These are phyloP conservation scores for Myxozyma udenii DNA, from an alignment of 805 yeast genomes.

Conservation along the genomic window DNA sequence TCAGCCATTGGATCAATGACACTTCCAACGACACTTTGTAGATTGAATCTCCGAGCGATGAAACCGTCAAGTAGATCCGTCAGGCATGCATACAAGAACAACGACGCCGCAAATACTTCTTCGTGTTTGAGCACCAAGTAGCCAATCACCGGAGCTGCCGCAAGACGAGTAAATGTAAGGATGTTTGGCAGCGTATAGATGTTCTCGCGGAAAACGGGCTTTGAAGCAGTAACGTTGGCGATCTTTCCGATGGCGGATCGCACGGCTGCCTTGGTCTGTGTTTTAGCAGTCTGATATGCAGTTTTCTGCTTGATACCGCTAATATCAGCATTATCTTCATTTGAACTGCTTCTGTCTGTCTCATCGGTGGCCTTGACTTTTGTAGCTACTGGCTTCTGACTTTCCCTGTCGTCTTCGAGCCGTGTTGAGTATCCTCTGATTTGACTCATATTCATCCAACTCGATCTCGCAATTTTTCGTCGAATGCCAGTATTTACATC, in stretches of 20 bases:
- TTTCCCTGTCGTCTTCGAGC: no score
- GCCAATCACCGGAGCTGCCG: slow-evolving; percentile 81
- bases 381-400: no score
- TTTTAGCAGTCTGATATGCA: no score
- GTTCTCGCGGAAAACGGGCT: slow-evolving; percentile 46
- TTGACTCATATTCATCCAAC: no score
- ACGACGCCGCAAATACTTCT: slow-evolving; percentile 59
- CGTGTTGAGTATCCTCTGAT: no score
- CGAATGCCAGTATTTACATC: no score
- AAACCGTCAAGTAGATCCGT: slow-evolving; percentile 92
- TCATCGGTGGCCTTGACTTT: no score
- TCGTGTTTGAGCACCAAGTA: slow-evolving; percentile 66
- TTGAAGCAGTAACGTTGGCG: background rate
- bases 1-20: slow-evolving; percentile 95
- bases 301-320: no score
- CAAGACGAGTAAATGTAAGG: slow-evolving; percentile 75
- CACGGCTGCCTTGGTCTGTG: no score
- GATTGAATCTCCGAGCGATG: slow-evolving; percentile 76
- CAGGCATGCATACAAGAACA: slow-evolving; percentile 80
- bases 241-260: background rate
- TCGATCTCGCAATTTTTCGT: no score
- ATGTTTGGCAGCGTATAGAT: slow-evolving; percentile 83
- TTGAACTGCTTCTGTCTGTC: no score
- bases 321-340: no score
- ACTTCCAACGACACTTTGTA: slow-evolving; percentile 81